phyloP scores from a whole-genome alignment of 345 rosid genomes.

The Arabidopsis arenosa region DNA sequence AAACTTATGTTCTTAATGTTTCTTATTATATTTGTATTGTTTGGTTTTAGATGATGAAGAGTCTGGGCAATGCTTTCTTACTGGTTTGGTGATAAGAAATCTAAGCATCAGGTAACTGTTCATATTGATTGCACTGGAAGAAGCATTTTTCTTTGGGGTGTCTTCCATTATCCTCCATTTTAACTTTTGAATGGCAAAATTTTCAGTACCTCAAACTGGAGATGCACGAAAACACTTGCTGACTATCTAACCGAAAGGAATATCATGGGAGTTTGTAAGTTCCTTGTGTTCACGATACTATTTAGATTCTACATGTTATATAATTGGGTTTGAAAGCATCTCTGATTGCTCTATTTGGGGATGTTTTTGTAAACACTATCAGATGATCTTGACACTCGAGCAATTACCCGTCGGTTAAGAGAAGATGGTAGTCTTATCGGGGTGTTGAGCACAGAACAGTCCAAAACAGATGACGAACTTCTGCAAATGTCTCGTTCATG shows the following conservation, averaged over 20 bases:
- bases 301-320: conserved; percentile 1
- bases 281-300: neutral
- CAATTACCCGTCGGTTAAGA: conserved; percentile 91
- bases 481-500: conserved; percentile 81
- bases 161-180: neutral
- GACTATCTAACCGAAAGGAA: conserved; percentile 88
- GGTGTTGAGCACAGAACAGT: conserved; percentile 82
- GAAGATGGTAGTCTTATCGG: conserved; percentile 98
- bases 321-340: conserved; percentile 22
- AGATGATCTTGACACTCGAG: conserved; percentile 97
- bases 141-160: neutral
- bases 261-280: conserved; percentile 76
- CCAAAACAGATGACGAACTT: conserved; percentile 81
- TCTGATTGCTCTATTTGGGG: conserved; percentile 7
- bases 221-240: conserved; percentile 76
- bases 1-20: neutral
- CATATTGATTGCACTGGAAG: too few relatives aligned
- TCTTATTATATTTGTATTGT: conserved; percentile 5
- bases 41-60: conserved; percentile 82
- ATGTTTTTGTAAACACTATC: conserved; percentile 19
- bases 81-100: conserved; percentile 91
- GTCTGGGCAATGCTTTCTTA: conserved; percentile 79
- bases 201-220: conserved; percentile 89
- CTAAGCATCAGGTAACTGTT: conserved; percentile 67
- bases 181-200: neutral